Percentiles rank a stretch among this genome's conserved stretches.
Evolutionary conservation across 306 rosid genomes (phyloP).

Genomic region (Malus asiatica): DNA sequence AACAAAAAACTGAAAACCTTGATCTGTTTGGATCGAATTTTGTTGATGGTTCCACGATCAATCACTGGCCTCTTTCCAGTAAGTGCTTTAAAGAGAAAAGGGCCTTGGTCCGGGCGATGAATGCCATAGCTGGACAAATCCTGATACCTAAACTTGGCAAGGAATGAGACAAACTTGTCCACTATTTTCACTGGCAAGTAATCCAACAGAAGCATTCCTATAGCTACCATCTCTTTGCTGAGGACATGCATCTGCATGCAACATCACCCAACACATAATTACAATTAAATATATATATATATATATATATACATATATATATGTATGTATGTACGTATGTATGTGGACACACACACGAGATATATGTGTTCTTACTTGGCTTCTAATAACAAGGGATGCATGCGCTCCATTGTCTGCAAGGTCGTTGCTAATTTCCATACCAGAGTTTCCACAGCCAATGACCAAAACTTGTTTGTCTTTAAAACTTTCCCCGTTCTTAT

Average conservation of each 20-base stretch:
- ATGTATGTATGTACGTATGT: no score
- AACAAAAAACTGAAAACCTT: conserved; percentile 27
- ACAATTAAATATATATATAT: background rate
- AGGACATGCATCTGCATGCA: conserved; percentile 42
- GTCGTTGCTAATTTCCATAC: conserved; percentile 59
- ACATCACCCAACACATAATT: no score
- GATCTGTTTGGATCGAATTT: conserved; percentile 15
- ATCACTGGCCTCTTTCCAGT: conserved; percentile 33
- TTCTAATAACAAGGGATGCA: conserved; percentile 43
- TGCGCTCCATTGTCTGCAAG: conserved; percentile 37
- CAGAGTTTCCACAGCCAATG: conserved; percentile 60
- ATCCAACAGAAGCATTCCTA: conserved; percentile 33
- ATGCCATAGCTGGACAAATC: conserved; percentile 43
- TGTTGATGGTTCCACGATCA: conserved; percentile 38
- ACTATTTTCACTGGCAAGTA: conserved; percentile 30
- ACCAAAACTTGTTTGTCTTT: conserved; percentile 39
- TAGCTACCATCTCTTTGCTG: conserved; percentile 26
- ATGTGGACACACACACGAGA: background rate
- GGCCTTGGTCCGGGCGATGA: conserved; percentile 40
- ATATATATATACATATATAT: no score
- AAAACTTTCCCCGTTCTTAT: conserved; percentile 30
- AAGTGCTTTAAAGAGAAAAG: conserved; percentile 29
- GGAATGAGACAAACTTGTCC: conserved; percentile 32
- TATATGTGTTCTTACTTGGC: conserved; percentile 32
- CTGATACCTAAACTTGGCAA: conserved; percentile 34